Evolutionary conservation across 139 green algal genomes (phyloP), one percentile per base, ranked within the genome.

Genomic region (Tetradesmus obliquus): DNA sequence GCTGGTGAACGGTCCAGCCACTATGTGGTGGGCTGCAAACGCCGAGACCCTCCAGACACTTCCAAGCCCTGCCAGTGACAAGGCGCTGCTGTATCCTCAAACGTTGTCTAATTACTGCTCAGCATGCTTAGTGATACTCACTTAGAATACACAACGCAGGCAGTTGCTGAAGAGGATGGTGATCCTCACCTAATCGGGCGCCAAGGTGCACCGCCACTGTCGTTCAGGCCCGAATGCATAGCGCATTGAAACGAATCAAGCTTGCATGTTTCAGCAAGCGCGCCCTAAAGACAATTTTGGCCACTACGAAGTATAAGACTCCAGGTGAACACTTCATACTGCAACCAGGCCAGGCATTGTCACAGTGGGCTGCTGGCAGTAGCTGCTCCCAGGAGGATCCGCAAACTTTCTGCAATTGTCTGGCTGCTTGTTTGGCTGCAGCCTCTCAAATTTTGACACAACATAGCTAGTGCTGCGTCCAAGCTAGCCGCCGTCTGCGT

Each of bases 401-500:
- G 17, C 66, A 76, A 17, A 19, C 66, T 19, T 19, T 66, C 17
- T 76, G 66, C 15, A 76, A 3, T 13, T 24, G 2, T 19, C 66
- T 24, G 2, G 66, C 66, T 24, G 1, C 66, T 76, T 19, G 32
- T 6, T 24, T 24, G 7, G 66, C 66, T 76, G 17, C 15, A 71
- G 5, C 66, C n/a, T 7, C 10, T 24, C 66, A 76, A 6, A 76
- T 3, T 15, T 45, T 45, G 32, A 45, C 60, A 20, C 5, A 2
- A n/a, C 20, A 13, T 3, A 51, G 76, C 9, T 53, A 82, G 24
- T 82, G 76, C 24, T 82, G 76, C n/a, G 24, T 51, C 80, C 80
- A 85, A 13, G 80, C 80, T 12, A 85, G 51, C 51, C 80, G 45
- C 12, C 80, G 51, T n/a, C 71, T 83, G 86, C 86, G 55, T 57